These are phyloP conservation scores for Aspergillus sclerotioniger DNA, from an alignment of 495 filamentous ascomycete genomes.

Conservation along the genomic window DNA sequence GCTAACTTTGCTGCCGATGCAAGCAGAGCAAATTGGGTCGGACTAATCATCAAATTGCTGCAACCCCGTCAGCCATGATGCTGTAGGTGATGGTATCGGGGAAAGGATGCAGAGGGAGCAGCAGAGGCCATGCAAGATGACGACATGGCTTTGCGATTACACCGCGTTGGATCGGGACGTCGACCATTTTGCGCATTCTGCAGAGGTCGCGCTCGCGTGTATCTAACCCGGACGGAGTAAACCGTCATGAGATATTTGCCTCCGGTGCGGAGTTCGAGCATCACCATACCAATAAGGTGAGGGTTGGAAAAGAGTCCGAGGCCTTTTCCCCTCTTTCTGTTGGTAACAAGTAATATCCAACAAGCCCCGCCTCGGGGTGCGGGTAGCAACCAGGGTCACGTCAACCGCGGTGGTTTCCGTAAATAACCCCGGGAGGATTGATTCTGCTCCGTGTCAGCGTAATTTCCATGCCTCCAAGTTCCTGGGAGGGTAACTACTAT, in stretches of 20 bases:
- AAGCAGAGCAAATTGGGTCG: neutral
- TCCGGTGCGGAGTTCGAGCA: neutral
- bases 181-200: constrained; percentile 10
- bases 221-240: neutral
- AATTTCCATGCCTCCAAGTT: neutral
- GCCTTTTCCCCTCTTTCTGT: neutral
- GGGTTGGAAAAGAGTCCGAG: no score
- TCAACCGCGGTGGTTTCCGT: neutral
- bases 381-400: neutral
- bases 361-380: neutral
- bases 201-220: constrained; percentile 18
- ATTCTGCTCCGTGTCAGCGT: neutral
- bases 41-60: neutral
- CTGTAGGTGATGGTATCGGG: neutral
- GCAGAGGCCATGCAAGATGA: constrained; percentile 24
- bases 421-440: neutral
- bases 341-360: constrained; percentile 1
- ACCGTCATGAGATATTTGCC: neutral
- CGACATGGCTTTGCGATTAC: constrained; percentile 19
- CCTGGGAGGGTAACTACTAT: neutral
- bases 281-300: no score
- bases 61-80: neutral
- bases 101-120: neutral
- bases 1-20: neutral
- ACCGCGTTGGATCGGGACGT: neutral